Percentiles rank a stretch among this genome's conserved stretches.
Conservation (phyloP, 1,284 basidiomycete species). For the Anthracocystis setariae region DNA sequence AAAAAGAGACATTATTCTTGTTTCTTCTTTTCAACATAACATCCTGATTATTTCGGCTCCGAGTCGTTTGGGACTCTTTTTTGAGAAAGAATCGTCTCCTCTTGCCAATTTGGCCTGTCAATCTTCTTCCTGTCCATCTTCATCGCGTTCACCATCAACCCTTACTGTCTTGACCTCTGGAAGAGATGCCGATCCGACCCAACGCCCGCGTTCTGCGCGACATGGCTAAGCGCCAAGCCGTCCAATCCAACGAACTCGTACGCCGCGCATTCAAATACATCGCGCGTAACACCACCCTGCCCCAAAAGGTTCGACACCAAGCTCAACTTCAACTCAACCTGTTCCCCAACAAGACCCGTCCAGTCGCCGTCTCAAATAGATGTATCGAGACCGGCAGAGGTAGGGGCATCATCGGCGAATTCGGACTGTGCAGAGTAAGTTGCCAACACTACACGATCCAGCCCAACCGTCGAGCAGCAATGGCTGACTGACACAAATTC, state of each 20-base stretch:
- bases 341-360: constrained; percentile 82
- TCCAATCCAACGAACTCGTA: constrained; percentile 65
- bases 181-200: constrained; percentile 54
- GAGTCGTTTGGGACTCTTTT: not conserved
- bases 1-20: too few relatives aligned
- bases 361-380: constrained; percentile 85
- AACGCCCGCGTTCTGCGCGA: constrained; percentile 63
- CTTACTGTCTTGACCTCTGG: not conserved
- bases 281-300: constrained; percentile 64
- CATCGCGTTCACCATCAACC: not conserved
- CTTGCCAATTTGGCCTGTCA: too few relatives aligned
- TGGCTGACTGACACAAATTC: not conserved
- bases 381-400: constrained; percentile 86
- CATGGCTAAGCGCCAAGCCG: constrained; percentile 63
- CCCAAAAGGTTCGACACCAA: constrained; percentile 82
- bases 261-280: constrained; percentile 67
- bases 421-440: constrained; percentile 85
- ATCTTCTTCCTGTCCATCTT: not conserved
- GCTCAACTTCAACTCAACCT: constrained; percentile 94
- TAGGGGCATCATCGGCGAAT: constrained; percentile 86
- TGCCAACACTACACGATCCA: not conserved
- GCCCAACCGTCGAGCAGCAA: not conserved
- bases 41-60: constrained; percentile 3
- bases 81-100: constrained; percentile 8
- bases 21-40: constrained; percentile 1